Conservation (phyloP, 352 stramenopile species). For the Hyaloperonospora brassicae region DNA sequence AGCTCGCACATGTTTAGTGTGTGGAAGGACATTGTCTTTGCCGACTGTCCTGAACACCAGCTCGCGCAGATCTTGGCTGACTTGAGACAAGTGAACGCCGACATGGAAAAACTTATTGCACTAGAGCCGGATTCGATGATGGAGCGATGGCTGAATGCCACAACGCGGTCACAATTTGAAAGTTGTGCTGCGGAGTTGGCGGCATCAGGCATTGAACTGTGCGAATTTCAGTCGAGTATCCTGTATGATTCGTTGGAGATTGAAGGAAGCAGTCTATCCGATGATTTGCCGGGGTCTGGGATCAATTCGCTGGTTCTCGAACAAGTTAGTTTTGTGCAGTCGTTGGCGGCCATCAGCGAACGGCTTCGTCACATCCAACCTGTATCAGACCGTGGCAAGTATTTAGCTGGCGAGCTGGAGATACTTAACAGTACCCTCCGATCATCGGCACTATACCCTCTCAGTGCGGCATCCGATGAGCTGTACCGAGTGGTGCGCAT, state of each 20-base stretch:
- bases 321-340: slow-evolving; percentile 71
- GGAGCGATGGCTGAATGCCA: slow-evolving; percentile 52
- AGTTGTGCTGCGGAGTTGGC: slow-evolving; percentile 36
- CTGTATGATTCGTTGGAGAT: slow-evolving; percentile 53
- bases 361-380: slow-evolving; percentile 58
- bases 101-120: slow-evolving; percentile 36
- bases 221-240: slow-evolving; percentile 67
- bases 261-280: slow-evolving; percentile 10
- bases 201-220: slow-evolving; percentile 40
- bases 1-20: slow-evolving; percentile 29
- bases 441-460: slow-evolving; percentile 56
- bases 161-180: slow-evolving; percentile 45
- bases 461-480: slow-evolving; percentile 64
- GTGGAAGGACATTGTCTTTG: slow-evolving; percentile 57
- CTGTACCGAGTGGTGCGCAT: slow-evolving; percentile 68
- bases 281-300: slow-evolving; percentile 12
- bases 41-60: slow-evolving; percentile 54
- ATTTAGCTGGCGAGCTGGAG: slow-evolving; percentile 41
- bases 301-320: slow-evolving; percentile 62
- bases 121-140: slow-evolving; percentile 46
- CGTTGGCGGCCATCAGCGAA: slow-evolving; percentile 60
- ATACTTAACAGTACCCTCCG: slow-evolving; percentile 47
- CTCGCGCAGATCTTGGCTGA: slow-evolving; percentile 37
- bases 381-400: slow-evolving; percentile 38
- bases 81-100: slow-evolving; percentile 27